These are phyloP conservation scores for Lactuca saligna DNA, from an alignment of 129 eudicot genomes.

Conservation along the genomic window DNA sequence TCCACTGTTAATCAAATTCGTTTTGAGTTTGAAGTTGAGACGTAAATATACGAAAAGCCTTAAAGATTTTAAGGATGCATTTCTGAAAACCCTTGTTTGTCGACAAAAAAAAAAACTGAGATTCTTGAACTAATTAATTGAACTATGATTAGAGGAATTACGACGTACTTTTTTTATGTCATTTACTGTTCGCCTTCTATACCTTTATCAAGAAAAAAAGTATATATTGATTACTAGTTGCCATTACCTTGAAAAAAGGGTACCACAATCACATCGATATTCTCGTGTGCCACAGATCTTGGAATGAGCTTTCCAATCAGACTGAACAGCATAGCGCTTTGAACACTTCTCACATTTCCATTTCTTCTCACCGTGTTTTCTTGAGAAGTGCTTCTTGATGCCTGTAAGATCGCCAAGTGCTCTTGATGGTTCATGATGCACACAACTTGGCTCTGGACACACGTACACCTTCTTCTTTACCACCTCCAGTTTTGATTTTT, in stretches of 20 bases:
- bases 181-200: constrained; percentile 38
- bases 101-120: constrained; percentile 13
- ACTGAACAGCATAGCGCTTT: constrained; percentile 81
- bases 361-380: constrained; percentile 88
- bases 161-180: constrained; percentile 15
- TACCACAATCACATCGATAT: constrained; percentile 81
- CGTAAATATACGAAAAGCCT: background rate
- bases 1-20: constrained; percentile 5
- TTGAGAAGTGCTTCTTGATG: constrained; percentile 67
- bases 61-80: no score
- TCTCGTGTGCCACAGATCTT: constrained; percentile 88
- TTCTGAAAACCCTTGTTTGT: constrained; percentile 3
- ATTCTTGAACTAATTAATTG: background rate
- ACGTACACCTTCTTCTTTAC: constrained; percentile 57
- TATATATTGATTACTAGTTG: constrained; percentile 15
- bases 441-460: constrained; percentile 73
- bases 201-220: constrained; percentile 1
- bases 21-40: background rate
- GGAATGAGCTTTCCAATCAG: constrained; percentile 94
- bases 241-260: constrained; percentile 51
- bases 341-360: constrained; percentile 89
- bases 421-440: constrained; percentile 82
- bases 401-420: constrained; percentile 86
- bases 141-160: constrained; percentile 6
- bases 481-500: constrained; percentile 50